Base-by-base conservation (phyloP, 2,329 filamentous ascomycete genomes). In the Ophiostoma perfectum region DNA sequence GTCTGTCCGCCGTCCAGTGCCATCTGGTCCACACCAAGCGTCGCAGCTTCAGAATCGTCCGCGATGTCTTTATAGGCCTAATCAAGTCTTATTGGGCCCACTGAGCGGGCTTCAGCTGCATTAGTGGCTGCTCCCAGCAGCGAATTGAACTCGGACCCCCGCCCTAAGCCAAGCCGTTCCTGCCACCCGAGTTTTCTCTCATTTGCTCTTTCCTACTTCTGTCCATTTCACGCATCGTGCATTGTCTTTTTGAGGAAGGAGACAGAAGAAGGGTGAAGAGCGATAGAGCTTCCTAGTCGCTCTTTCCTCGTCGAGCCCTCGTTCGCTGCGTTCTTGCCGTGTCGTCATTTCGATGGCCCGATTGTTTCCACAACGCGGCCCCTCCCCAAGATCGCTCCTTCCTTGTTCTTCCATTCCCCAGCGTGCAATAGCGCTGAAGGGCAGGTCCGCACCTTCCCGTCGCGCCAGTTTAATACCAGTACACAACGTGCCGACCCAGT, bases 101-200 rank as follows among this genome's bases (percentile, higher is more conserved):
- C 68, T 67, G 63, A 42, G 64, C 55, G 64, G 66, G 49, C 64
- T 66, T 64, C 64, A 45, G 27, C 45, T 70, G 69, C 69, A 70
- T 70, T 70, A 70, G 69, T 60, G 68, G 68, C 66, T 55, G 45
- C 39, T 66, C 66, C 55, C 66, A 67, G 68, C 64, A 68, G 66
- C 68, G 39, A 68, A 66, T 47, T 64, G 68, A 14, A 68, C 69
- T 68, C 66, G 66, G 66, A 66, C 66, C 64, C 63, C 69, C 66
- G 66, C 69, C 64, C 64, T 60, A 68, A 39, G 58, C 64, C 58
- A 66, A 62, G 64, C 27, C 27, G 60, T 67, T 67, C 66, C 66
- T 70, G 69, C 69, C 65, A 65, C 64, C 64, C 64, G 55, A 66
- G 36, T 52, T 68, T 70, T 47, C 9, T 47, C 12, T n/a, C 36